phyloP scores from a whole-genome alignment of 805 yeast species.

The Isabelozyma rhagii region DNA sequence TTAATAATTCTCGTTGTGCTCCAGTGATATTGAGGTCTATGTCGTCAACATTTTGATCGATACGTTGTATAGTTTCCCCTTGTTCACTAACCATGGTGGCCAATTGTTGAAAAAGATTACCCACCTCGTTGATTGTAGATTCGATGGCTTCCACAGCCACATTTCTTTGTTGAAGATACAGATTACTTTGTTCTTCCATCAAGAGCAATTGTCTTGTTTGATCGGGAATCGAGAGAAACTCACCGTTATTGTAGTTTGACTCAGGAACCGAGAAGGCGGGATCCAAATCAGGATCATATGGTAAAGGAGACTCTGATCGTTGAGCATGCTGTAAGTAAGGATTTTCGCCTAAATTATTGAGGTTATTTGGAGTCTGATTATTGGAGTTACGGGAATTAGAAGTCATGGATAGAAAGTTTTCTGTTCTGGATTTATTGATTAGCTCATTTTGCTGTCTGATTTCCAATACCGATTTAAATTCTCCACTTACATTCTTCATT shows the following conservation, averaged over 20 bases:
- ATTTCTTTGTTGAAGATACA: constrained; percentile 78
- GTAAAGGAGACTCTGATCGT: constrained; percentile 8
- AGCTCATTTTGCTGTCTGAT: constrained; percentile 81
- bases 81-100: constrained; percentile 98
- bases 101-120: constrained; percentile 87
- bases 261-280: constrained; percentile 22
- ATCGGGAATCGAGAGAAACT: constrained; percentile 69
- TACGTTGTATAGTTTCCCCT: constrained; percentile 92
- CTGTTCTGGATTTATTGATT: constrained; percentile 76
- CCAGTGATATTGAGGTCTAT: constrained; percentile 85
- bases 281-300: constrained; percentile 25
- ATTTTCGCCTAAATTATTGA: constrained; percentile 32
- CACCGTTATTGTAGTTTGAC: constrained; percentile 29
- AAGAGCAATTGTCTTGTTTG: constrained; percentile 76
- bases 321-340: constrained; percentile 27
- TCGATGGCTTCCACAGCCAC: constrained; percentile 95
- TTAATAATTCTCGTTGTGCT: constrained; percentile 89
- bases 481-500: constrained; percentile 88
- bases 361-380: constrained; percentile 22
- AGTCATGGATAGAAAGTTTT: constrained; percentile 67
- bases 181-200: constrained; percentile 73
- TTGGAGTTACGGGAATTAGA: constrained; percentile 22
- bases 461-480: constrained; percentile 86
- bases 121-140: constrained; percentile 95
- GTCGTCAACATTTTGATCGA: constrained; percentile 93